Evolutionary conservation across 441 rosid species (phyloP).

Genomic region (Theobroma grandiflorum): DNA sequence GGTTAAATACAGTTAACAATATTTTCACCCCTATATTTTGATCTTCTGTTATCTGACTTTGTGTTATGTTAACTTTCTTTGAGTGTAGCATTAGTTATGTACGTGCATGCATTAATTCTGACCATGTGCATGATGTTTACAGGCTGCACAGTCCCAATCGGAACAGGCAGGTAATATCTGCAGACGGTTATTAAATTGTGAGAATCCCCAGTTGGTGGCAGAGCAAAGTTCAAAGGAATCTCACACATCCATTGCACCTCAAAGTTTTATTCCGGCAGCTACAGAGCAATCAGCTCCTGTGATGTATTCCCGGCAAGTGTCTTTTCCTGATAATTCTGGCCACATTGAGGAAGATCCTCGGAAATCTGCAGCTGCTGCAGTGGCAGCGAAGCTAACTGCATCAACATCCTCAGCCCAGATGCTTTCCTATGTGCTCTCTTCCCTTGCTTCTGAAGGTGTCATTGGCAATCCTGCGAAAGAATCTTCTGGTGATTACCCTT

Average conservation of each 20-base stretch:
- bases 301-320: constrained; percentile 63
- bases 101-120: background rate
- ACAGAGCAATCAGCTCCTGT: constrained; percentile 80
- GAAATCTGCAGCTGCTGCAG: constrained; percentile 91
- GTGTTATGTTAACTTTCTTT: background rate
- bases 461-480: constrained; percentile 56
- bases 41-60: background rate
- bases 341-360: constrained; percentile 62
- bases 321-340: constrained; percentile 50
- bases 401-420: constrained; percentile 89
- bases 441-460: constrained; percentile 90
- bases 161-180: constrained; percentile 64
- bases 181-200: constrained; percentile 57
- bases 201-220: constrained; percentile 45
- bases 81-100: background rate
- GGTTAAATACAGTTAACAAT: background rate
- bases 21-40: background rate
- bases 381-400: constrained; percentile 90
- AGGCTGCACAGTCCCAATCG: constrained; percentile 78
- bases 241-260: constrained; percentile 51
- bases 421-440: constrained; percentile 92
- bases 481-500: constrained; percentile 51
- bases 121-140: constrained; percentile 30
- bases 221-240: constrained; percentile 65
- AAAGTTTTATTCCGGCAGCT: constrained; percentile 52